Percentiles rank a stretch among this genome's conserved stretches.
Evolutionary conservation across 495 filamentous ascomycete genomes (phyloP).

Genomic region (Acidiella bohemica): DNA sequence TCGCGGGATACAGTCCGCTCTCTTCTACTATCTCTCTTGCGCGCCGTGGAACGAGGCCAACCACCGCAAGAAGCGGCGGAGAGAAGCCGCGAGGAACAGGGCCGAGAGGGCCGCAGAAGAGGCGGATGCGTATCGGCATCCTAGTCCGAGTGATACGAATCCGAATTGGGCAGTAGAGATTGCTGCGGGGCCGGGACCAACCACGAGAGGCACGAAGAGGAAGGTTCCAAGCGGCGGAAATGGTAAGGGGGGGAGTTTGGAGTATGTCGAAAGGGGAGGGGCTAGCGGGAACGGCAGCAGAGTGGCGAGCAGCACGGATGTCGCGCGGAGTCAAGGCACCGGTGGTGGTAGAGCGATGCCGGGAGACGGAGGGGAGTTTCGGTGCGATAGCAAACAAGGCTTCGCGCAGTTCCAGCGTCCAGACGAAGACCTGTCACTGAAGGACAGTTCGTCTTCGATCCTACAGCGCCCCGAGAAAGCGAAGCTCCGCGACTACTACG

Average conservation of each 20-base stretch:
- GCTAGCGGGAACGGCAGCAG: constrained; percentile 12
- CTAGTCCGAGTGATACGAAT: constrained; percentile 70
- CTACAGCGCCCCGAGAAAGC: constrained; percentile 21
- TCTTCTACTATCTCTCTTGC: constrained; percentile 78
- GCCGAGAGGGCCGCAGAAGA: constrained; percentile 46
- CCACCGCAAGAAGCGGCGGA: constrained; percentile 49
- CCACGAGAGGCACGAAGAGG: constrained; percentile 39
- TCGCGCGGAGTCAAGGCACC: not conserved
- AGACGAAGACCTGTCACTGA: constrained; percentile 72
- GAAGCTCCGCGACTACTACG: constrained; percentile 32
- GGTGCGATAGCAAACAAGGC: constrained; percentile 51
- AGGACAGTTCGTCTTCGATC: not conserved
- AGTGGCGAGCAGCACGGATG: constrained; percentile 3
- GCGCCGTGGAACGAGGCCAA: constrained; percentile 58
- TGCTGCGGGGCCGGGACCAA: constrained; percentile 57
- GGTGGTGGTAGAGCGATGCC: no score
- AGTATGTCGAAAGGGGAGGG: constrained; percentile 5
- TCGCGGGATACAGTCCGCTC: constrained; percentile 52
- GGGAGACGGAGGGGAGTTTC: no score
- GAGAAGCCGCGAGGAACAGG: constrained; percentile 48
- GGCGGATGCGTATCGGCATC: constrained; percentile 58
- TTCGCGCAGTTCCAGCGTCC: constrained; percentile 64
- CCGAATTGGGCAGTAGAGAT: constrained; percentile 80
- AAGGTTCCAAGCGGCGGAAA: constrained; percentile 31
- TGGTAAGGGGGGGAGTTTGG: not conserved